phyloP scores from a whole-genome alignment of 2,329 filamentous ascomycete species.

The Aspergillus tamarii region DNA sequence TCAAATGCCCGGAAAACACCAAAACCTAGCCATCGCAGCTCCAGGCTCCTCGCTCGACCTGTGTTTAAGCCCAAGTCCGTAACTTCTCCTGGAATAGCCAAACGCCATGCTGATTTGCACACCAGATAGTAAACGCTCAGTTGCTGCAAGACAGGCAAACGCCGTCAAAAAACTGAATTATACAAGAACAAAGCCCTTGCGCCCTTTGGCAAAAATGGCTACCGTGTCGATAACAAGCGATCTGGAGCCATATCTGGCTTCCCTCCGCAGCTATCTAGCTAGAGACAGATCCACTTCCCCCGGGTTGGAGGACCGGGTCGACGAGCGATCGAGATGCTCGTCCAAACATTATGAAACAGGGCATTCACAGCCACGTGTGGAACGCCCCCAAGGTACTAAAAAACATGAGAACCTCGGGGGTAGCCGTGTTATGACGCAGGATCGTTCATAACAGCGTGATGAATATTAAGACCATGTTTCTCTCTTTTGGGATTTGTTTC shows the following conservation, averaged over 20 bases:
- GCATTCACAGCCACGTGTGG: constrained; percentile 3
- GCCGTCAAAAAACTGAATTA: constrained; percentile 7
- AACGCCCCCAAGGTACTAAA: background rate
- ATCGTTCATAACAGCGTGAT: constrained; percentile 1
- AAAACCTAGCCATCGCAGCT: constrained; percentile 5
- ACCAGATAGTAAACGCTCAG: constrained; percentile 21
- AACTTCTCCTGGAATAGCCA: constrained; percentile 11
- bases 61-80: constrained; percentile 10
- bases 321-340: constrained; percentile 1
- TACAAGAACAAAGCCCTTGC: constrained; percentile 9
- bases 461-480: background rate
- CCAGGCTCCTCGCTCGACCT: constrained; percentile 6
- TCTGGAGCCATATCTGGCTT: constrained; percentile 34
- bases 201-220: constrained; percentile 25
- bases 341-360: background rate
- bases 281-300: constrained; percentile 7
- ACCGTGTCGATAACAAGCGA: constrained; percentile 37
- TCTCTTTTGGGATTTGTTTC: constrained; percentile 8
- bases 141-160: constrained; percentile 3
- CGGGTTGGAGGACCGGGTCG: constrained; percentile 5
- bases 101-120: constrained; percentile 25
- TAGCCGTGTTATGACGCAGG: background rate
- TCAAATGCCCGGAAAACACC: constrained; percentile 9
- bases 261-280: constrained; percentile 31
- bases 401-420: background rate